Conservation (phyloP, 495 filamentous ascomycete genomes). For the Talaromyces adpressus region DNA sequence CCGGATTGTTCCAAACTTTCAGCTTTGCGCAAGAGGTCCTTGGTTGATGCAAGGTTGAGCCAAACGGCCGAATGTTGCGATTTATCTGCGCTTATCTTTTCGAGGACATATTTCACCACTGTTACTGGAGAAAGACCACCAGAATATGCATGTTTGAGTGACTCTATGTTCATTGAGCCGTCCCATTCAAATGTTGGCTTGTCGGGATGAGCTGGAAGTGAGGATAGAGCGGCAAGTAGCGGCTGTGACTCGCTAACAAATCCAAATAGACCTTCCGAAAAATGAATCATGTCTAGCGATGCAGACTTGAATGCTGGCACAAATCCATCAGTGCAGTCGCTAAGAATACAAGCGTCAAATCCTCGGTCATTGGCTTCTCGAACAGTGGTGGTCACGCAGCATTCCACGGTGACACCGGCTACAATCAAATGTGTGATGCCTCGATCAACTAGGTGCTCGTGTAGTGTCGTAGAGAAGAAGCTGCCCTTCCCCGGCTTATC, state of each 20-base stretch:
- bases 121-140: slow-evolving; percentile 35
- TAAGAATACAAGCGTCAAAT: slow-evolving; percentile 49
- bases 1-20: slow-evolving; percentile 35
- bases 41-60: slow-evolving; percentile 39
- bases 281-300: slow-evolving; percentile 38
- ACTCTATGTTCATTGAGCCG: slow-evolving; percentile 27
- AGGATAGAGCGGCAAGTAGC: slow-evolving; percentile 19
- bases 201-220: slow-evolving; percentile 15
- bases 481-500: slow-evolving; percentile 50
- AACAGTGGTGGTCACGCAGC: slow-evolving; percentile 50
- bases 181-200: slow-evolving; percentile 31
- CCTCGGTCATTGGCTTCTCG: slow-evolving; percentile 55
- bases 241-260: slow-evolving; percentile 33
- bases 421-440: slow-evolving; percentile 51
- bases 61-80: slow-evolving; percentile 45
- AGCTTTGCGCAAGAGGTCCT: slow-evolving; percentile 33
- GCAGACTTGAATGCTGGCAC: slow-evolving; percentile 30
- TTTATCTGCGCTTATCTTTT: slow-evolving; percentile 38
- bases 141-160: slow-evolving; percentile 29
- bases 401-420: slow-evolving; percentile 50
- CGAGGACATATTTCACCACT: slow-evolving; percentile 30
- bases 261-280: slow-evolving; percentile 43
- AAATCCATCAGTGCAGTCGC: slow-evolving; percentile 39
- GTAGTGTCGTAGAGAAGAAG: slow-evolving; percentile 44
- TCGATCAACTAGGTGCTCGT: slow-evolving; percentile 31